A percentile compares a stretch with the other conserved stretches of the same genome.
Evolutionary conservation across 2,329 filamentous ascomycete species (phyloP).

Genomic region (Trichoderma polysporum): DNA sequence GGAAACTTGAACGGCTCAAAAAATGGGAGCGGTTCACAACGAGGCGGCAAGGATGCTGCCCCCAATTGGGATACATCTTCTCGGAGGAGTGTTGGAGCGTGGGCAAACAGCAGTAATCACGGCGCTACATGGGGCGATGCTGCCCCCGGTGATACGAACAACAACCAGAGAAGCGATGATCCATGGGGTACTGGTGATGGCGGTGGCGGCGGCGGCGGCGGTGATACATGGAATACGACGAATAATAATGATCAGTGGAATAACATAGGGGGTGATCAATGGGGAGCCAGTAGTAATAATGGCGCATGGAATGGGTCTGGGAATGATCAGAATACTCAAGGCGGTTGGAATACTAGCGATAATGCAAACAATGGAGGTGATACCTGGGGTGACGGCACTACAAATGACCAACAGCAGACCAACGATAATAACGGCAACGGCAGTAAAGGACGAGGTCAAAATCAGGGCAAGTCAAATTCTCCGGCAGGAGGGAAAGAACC

Average conservation of each 20-base stretch:
- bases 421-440: constrained; percentile 1
- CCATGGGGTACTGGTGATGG: neutral
- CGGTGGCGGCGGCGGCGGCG: constrained; percentile 3
- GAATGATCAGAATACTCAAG: neutral
- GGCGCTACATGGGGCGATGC: neutral
- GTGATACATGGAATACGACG: neutral
- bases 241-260: neutral
- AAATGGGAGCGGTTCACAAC: neutral
- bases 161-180: neutral
- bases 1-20: constrained; percentile 9
- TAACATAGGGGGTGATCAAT: neutral
- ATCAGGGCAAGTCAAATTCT: neutral
- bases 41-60: neutral
- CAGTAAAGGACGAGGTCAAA: constrained; percentile 23
- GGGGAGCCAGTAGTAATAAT: constrained; percentile 7
- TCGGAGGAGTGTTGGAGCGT: constrained; percentile 7
- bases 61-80: neutral
- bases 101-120: constrained; percentile 13
- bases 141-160: neutral
- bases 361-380: neutral
- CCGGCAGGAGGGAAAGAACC: neutral
- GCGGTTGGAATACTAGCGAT: neutral
- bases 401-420: neutral
- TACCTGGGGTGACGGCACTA: constrained; percentile 1
- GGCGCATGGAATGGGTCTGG: neutral